These are phyloP conservation scores for Phlegmacium glaucopus DNA, from an alignment of 768 basidiomycete genomes.

Conservation along the genomic window DNA sequence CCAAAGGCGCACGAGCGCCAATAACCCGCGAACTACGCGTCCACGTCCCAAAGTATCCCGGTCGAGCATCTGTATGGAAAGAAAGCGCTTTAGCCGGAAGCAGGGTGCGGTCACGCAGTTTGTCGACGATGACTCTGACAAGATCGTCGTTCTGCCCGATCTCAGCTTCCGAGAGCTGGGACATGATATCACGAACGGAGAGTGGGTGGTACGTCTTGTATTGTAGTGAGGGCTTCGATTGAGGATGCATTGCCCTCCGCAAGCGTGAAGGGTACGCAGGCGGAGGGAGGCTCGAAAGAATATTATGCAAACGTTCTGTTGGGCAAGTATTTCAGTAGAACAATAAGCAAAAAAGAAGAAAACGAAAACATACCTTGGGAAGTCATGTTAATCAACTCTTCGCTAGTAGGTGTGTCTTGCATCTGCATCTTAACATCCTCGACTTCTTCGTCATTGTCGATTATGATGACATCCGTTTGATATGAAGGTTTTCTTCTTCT, in stretches of 20 bases:
- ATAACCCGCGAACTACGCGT: conserved; percentile 76
- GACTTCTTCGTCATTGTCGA: conserved; percentile 48
- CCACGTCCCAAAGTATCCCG: conserved; percentile 95
- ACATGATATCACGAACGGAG: conserved; percentile 47
- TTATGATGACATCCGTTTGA: conserved; percentile 50
- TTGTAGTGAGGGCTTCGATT: conserved; percentile 14
- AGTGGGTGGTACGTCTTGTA: conserved; percentile 35
- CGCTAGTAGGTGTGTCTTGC: conserved; percentile 13
- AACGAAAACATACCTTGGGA: conserved; percentile 34
- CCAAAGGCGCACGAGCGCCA: conserved; percentile 82
- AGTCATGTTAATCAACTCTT: conserved; percentile 31
- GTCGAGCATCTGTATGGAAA: conserved; percentile 81
- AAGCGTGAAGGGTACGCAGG: conserved; percentile 18
- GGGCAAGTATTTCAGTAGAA: not conserved
- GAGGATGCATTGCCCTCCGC: conserved; percentile 3
- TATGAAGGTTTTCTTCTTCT: conserved; percentile 17
- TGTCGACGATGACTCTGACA: conserved; percentile 60
- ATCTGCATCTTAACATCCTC: conserved; percentile 23
- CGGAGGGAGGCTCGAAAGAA: conserved; percentile 33
- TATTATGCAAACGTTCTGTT: conserved; percentile 36
- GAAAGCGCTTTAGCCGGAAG: conserved; percentile 81
- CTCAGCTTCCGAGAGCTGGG: conserved; percentile 73
- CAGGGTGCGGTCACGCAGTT: conserved; percentile 56
- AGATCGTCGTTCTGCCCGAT: conserved; percentile 65
- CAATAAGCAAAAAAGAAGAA: not conserved